phyloP scores from a whole-genome alignment of 1,284 basidiomycete genomes.

The Ustilago tritici region DNA sequence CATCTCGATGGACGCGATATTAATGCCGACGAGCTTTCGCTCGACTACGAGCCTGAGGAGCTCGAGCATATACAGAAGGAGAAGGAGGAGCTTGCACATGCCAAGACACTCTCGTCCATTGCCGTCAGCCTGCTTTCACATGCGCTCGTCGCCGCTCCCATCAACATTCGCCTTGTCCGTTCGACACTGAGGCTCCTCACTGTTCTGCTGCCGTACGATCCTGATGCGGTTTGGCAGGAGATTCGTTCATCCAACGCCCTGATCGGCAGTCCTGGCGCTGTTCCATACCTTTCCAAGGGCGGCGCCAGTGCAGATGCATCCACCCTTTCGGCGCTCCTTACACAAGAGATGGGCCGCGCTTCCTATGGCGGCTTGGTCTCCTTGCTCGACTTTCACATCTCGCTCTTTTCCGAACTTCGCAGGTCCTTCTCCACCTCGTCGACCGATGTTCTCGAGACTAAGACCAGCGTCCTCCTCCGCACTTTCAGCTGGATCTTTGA shows the following conservation, averaged over 20 bases:
- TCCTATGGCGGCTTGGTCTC: conserved; percentile 83
- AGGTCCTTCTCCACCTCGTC: conserved; percentile 74
- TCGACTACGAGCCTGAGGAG: conserved; percentile 50
- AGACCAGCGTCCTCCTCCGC: conserved; percentile 83
- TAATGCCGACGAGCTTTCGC: conserved; percentile 42
- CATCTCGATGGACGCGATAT: conserved; percentile 73
- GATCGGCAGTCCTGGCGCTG: conserved; percentile 74
- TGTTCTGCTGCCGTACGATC: conserved; percentile 79
- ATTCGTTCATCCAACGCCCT: conserved; percentile 81
- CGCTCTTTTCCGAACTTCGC: conserved; percentile 80
- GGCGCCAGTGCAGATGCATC: conserved; percentile 16
- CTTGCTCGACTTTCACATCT: conserved; percentile 80
- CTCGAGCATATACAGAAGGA: conserved; percentile 49
- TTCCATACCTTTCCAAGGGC: conserved; percentile 36
- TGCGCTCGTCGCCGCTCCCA: conserved; percentile 75
- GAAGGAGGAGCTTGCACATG: conserved; percentile 48
- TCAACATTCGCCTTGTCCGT: conserved; percentile 78
- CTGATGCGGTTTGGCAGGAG: conserved; percentile 85
- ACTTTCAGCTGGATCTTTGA: conserved; percentile 82
- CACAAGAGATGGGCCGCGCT: conserved; percentile 79
- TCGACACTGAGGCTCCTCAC: conserved; percentile 84
- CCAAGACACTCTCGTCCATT: conserved; percentile 76
- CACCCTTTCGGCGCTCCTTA: conserved; percentile 75
- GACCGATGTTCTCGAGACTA: conserved; percentile 76
- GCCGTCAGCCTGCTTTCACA: conserved; percentile 86